These are phyloP conservation scores for Rhododendron griersonianum DNA, from an alignment of 148 eudicot genomes.

Conservation along the genomic window DNA sequence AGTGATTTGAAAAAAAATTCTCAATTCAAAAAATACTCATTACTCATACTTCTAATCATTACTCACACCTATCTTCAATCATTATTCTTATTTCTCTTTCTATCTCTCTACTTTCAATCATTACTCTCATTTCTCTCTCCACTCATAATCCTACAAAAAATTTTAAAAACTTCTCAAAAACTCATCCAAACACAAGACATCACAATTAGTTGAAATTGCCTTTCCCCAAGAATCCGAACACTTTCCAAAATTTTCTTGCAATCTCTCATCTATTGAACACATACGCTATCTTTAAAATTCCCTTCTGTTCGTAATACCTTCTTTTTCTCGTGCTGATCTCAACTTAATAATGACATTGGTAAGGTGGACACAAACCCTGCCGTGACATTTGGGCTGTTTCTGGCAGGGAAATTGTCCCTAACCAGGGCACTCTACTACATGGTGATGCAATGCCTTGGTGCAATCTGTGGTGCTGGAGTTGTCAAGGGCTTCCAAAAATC, in stretches of 20 bases:
- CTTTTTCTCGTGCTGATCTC: not conserved
- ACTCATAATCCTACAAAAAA: no score
- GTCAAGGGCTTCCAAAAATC: constrained; percentile 38
- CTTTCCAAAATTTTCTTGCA: not conserved
- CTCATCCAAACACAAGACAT: not conserved
- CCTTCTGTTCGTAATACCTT: not conserved
- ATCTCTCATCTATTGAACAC: not conserved
- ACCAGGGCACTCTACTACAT: constrained; percentile 46
- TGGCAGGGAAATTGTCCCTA: constrained; percentile 48
- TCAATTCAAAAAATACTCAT: no score
- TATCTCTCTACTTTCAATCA: no score
- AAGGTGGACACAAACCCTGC: constrained; percentile 43
- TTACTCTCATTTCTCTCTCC: no score
- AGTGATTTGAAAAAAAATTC: no score
- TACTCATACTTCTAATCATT: no score
- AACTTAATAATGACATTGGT: not conserved
- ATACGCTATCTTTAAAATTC: not conserved
- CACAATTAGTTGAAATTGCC: not conserved
- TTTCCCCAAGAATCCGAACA: not conserved
- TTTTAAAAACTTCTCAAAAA: no score
- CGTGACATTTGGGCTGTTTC: constrained; percentile 43
- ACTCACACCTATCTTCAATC: no score
- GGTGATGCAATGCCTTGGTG: constrained; percentile 47
- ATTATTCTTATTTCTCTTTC: no score
- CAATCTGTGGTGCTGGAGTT: constrained; percentile 48